phyloP scores from a whole-genome alignment of 1,284 basidiomycete species.

The Heterobasidion occidentale region DNA sequence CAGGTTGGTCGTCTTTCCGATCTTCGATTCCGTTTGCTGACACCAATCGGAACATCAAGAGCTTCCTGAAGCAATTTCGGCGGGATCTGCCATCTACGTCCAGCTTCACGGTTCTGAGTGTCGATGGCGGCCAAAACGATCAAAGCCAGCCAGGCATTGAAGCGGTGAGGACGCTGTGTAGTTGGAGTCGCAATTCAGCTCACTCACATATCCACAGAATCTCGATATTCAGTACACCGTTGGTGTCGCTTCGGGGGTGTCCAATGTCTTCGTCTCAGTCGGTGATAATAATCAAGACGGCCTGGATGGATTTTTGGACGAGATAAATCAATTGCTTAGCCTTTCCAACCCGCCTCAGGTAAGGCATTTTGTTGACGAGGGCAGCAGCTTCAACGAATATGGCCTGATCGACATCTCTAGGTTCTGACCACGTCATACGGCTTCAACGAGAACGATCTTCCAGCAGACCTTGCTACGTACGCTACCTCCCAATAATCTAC shows the following conservation, averaged over 20 bases:
- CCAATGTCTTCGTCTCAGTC: constrained; percentile 4
- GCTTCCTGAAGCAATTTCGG: constrained; percentile 12
- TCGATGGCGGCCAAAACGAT: constrained; percentile 1
- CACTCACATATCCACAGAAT: background rate
- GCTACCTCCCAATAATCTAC: background rate
- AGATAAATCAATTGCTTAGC: constrained; percentile 26
- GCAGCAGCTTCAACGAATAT: background rate
- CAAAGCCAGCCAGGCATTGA: constrained; percentile 2
- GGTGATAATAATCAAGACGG: constrained; percentile 8
- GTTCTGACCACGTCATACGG: constrained; percentile 24
- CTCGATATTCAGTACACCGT: constrained; percentile 6
- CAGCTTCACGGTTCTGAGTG: constrained; percentile 7
- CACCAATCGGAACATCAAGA: background rate
- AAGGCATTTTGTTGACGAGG: constrained; percentile 32
- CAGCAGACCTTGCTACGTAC: constrained; percentile 3
- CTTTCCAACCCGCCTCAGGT: constrained; percentile 35
- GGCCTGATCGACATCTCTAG: constrained; percentile 12
- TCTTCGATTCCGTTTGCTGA: background rate
- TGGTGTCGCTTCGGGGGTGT: constrained; percentile 4
- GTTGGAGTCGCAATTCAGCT: too few species aligned
- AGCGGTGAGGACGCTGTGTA: constrained; percentile 29
- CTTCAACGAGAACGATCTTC: constrained; percentile 16
- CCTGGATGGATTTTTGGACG: constrained; percentile 20
- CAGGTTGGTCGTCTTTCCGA: background rate
- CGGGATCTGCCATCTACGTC: constrained; percentile 20